Percentiles rank a stretch among this genome's conserved stretches.
phyloP scores from a whole-genome alignment of 2,329 filamentous ascomycete genomes.

The Cercospora sesami region DNA sequence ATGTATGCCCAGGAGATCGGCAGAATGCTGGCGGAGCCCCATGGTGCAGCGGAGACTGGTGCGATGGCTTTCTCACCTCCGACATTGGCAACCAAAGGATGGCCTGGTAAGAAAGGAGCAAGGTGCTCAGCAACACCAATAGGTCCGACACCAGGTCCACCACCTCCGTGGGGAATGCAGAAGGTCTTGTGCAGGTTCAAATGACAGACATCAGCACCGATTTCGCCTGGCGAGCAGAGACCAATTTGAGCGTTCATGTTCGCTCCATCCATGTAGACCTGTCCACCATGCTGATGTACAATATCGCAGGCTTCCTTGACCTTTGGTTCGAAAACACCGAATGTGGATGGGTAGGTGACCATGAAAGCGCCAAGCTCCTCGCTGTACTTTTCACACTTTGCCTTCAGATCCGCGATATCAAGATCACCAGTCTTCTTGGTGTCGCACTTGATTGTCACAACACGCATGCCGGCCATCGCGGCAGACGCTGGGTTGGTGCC shows the following conservation, averaged over 20 bases:
- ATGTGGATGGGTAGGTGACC: constrained; percentile 95
- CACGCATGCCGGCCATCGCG: constrained; percentile 93
- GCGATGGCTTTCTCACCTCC: constrained; percentile 61
- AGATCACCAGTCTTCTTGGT: constrained; percentile 76
- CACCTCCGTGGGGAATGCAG: constrained; percentile 94
- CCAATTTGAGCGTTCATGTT: constrained; percentile 99
- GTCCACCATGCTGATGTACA: constrained; percentile 83
- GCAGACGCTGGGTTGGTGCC: constrained; percentile 95
- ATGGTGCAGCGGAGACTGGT: constrained; percentile 78
- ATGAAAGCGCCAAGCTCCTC: constrained; percentile 88
- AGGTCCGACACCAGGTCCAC: constrained; percentile 88
- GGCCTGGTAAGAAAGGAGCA: constrained; percentile 70
- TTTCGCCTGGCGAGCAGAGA: constrained; percentile 89
- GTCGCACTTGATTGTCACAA: constrained; percentile 90
- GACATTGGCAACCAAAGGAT: constrained; percentile 59
- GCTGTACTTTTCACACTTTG: constrained; percentile 84
- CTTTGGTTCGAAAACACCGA: constrained; percentile 88
- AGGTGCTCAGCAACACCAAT: constrained; percentile 89
- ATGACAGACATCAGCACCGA: constrained; percentile 95
- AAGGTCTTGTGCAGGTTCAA: constrained; percentile 98
- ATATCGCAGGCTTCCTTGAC: constrained; percentile 82
- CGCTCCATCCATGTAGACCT: constrained; percentile 98
- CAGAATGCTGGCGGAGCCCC: constrained; percentile 86
- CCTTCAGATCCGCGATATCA: constrained; percentile 79
- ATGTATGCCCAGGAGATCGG: constrained; percentile 96